Percentiles rank a stretch among this genome's conserved stretches.
These are phyloP conservation scores for Cystofilobasidium ferigula DNA, from an alignment of 768 basidiomycete genomes.

Conservation along the genomic window DNA sequence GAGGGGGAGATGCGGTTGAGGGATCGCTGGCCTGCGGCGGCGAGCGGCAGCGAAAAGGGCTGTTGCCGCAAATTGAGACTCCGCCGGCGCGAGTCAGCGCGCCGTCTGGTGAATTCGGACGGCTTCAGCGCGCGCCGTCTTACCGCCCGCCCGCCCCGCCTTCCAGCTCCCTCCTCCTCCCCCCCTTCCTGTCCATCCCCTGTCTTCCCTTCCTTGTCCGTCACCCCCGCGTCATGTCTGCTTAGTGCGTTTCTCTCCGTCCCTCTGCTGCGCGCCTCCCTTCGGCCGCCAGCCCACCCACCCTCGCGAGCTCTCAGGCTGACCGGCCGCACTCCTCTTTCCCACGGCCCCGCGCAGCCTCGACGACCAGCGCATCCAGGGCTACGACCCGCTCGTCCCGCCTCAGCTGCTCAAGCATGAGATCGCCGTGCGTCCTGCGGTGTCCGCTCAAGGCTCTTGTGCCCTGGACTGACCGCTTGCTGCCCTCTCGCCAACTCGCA, in stretches of 20 bases:
- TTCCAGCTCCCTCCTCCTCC: background rate
- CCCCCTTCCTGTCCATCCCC: background rate
- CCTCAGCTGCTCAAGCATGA: conserved; percentile 84
- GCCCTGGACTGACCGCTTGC: background rate
- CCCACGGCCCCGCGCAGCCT: background rate
- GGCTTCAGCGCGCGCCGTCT: too few relatives aligned
- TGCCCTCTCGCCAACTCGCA: background rate
- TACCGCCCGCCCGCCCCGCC: background rate
- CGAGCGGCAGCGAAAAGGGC: too few relatives aligned
- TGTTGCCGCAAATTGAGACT: too few relatives aligned
- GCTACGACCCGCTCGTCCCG: conserved; percentile 87
- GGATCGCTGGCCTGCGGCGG: too few relatives aligned
- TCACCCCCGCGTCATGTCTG: background rate
- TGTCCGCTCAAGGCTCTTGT: background rate
- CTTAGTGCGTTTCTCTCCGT: background rate
- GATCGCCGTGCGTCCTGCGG: conserved; percentile 46
- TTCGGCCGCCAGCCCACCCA: background rate
- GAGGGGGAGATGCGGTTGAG: background rate
- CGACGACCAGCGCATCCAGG: conserved; percentile 23
- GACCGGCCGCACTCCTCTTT: background rate
- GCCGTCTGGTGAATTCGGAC: background rate
- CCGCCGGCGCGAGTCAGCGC: background rate
- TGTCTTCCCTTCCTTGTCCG: background rate
- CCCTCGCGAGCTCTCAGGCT: background rate
- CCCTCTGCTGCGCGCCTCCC: background rate